Evolutionary conservation across 2,329 filamentous ascomycete genomes (phyloP).

Genomic region (Fusarium lateritium): DNA sequence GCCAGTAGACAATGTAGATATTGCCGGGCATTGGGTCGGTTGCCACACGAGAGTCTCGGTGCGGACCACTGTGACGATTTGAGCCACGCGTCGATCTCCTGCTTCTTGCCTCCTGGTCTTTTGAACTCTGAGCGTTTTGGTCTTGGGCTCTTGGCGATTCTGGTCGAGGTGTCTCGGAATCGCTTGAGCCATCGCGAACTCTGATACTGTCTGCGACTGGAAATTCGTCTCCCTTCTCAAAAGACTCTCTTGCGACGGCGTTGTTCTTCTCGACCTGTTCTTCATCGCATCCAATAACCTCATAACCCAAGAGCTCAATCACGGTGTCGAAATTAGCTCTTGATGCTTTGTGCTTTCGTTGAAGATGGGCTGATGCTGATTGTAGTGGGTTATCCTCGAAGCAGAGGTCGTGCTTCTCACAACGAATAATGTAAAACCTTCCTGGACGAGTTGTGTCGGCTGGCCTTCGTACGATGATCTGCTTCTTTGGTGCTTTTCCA

Average conservation of each 20-base stretch:
- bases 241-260: not conserved
- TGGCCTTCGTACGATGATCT: conserved; percentile 31
- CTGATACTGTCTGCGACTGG: conserved; percentile 19
- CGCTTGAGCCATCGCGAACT: not conserved
- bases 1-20: conserved; percentile 34
- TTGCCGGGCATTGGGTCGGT: conserved; percentile 21
- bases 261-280: conserved; percentile 32
- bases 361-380: conserved; percentile 20
- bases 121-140: not conserved
- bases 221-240: conserved; percentile 7
- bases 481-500: conserved; percentile 33
- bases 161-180: not conserved
- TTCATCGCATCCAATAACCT: conserved; percentile 33
- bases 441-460: not conserved
- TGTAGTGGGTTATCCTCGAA: conserved; percentile 32
- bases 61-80: not conserved
- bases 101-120: not conserved
- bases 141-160: not conserved
- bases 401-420: conserved; percentile 24
- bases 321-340: conserved; percentile 6
- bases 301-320: conserved; percentile 21
- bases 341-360: conserved; percentile 11
- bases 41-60: not conserved
- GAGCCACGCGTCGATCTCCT: not conserved
- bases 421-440: conserved; percentile 38